Evolutionary conservation across 2,329 filamentous ascomycete genomes (phyloP).

Genomic region (Fusarium begoniae): DNA sequence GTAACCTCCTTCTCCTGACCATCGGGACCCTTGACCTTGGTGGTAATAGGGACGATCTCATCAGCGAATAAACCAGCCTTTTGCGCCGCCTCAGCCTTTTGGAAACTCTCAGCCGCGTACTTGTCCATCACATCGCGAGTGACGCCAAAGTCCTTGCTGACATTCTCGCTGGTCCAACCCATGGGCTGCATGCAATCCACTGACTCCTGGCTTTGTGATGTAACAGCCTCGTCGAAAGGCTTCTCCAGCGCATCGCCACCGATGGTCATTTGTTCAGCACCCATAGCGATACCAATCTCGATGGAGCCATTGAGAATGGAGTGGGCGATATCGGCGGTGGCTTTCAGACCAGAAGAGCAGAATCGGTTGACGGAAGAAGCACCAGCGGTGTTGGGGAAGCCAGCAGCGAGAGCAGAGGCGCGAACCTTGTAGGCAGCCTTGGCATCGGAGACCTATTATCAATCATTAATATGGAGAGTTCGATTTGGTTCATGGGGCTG

Average conservation of each 20-base stretch:
- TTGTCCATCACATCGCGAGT: slow-evolving; percentile 81
- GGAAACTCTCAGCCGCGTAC: slow-evolving; percentile 88
- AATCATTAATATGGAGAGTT: background rate
- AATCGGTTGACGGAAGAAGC: slow-evolving; percentile 91
- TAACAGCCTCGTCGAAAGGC: slow-evolving; percentile 81
- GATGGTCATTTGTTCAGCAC: slow-evolving; percentile 87
- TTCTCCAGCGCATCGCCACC: slow-evolving; percentile 75
- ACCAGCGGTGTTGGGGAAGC: slow-evolving; percentile 89
- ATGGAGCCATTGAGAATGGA: slow-evolving; percentile 84
- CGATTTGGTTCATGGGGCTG: background rate
- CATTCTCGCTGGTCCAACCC: slow-evolving; percentile 98
- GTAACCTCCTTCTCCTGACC: slow-evolving; percentile 82
- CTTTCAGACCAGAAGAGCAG: slow-evolving; percentile 96
- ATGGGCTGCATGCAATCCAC: slow-evolving; percentile 92
- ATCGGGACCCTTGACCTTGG: slow-evolving; percentile 83
- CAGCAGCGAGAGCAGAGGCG: slow-evolving; percentile 87
- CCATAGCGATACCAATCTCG: slow-evolving; percentile 85
- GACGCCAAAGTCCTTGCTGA: slow-evolving; percentile 89
- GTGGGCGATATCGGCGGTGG: slow-evolving; percentile 93
- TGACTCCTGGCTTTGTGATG: slow-evolving; percentile 76
- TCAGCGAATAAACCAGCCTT: slow-evolving; percentile 92
- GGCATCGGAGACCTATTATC: slow-evolving; percentile 74
- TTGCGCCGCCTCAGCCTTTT: slow-evolving; percentile 87
- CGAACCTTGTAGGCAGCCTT: slow-evolving; percentile 93
- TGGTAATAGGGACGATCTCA: slow-evolving; percentile 90